Conservation (phyloP, 495 filamentous ascomycete genomes). For the Jackrogersella minutella region DNA sequence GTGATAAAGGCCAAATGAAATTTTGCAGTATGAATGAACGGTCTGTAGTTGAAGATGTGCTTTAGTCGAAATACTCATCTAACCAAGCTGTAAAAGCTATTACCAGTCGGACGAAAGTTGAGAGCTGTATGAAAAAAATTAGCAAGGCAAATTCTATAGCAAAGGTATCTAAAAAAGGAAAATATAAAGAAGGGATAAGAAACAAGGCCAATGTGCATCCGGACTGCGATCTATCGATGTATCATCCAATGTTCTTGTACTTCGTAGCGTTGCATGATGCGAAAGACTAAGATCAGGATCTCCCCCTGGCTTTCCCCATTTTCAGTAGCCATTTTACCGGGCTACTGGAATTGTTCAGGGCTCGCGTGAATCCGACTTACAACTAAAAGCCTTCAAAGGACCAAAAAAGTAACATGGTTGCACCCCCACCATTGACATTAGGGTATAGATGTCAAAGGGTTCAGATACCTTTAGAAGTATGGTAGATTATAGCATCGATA, state of each 20-base stretch:
- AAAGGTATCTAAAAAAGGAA: neutral
- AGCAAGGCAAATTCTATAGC: neutral
- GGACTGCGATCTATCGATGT: constrained; percentile 18
- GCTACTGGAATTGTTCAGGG: constrained; percentile 45
- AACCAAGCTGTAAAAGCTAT: neutral
- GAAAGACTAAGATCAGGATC: constrained; percentile 35
- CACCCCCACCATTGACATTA: neutral
- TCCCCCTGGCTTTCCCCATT: constrained; percentile 39
- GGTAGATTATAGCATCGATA: no score
- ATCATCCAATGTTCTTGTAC: constrained; percentile 30
- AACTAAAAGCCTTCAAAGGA: constrained; percentile 1
- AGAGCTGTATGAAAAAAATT: neutral
- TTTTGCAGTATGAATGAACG: no score
- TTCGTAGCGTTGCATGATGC: constrained; percentile 47
- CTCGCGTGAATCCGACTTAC: constrained; percentile 29
- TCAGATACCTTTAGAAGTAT: no score
- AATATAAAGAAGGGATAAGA: neutral
- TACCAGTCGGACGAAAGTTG: neutral
- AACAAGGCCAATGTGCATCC: neutral
- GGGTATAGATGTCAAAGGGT: neutral
- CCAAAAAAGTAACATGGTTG: constrained; percentile 9
- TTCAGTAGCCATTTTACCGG: constrained; percentile 52
- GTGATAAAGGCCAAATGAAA: neutral
- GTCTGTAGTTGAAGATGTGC: constrained; percentile 6
- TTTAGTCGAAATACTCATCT: constrained; percentile 2